phyloP scores from a whole-genome alignment of 192 early-diverging fungal species.

The Coemansia sp. region DNA sequence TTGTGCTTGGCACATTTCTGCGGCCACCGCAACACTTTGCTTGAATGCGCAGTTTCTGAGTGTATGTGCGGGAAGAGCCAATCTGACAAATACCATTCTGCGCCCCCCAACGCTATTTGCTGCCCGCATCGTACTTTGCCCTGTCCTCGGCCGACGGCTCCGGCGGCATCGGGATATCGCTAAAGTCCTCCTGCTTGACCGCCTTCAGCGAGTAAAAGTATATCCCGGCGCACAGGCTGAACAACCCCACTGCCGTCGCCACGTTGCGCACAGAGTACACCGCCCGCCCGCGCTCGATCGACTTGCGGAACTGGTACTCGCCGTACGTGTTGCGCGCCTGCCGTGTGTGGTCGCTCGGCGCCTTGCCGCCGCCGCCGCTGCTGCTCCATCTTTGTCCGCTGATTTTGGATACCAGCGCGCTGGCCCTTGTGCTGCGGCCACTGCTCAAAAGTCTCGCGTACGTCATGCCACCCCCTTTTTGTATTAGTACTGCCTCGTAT shows the following conservation, averaged over 20 bases:
- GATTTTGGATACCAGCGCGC: neutral
- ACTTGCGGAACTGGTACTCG: constrained; percentile 40
- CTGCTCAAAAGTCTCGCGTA: too few relatives aligned
- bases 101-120: neutral
- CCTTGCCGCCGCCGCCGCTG: neutral
- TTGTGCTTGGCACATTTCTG: too few relatives aligned
- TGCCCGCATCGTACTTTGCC: constrained; percentile 14
- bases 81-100: too few relatives aligned
- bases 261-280: constrained; percentile 28
- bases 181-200: constrained; percentile 75
- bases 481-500: too few relatives aligned
- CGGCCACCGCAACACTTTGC: too few relatives aligned
- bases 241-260: constrained; percentile 27
- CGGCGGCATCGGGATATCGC: constrained; percentile 67
- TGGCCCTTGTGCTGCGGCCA: too few relatives aligned
- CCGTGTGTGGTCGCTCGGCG: neutral
- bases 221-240: constrained; percentile 14
- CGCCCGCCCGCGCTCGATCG: constrained; percentile 47
- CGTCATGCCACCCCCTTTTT: too few relatives aligned
- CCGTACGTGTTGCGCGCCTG: constrained; percentile 16
- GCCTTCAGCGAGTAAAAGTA: constrained; percentile 72
- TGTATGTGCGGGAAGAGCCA: too few relatives aligned
- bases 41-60: too few relatives aligned
- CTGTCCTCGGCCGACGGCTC: constrained; percentile 33
- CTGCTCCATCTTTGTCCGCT: neutral